Evolutionary conservation across 2,329 filamentous ascomycete species (phyloP).

Genomic region (Botrytis hyacinthi): DNA sequence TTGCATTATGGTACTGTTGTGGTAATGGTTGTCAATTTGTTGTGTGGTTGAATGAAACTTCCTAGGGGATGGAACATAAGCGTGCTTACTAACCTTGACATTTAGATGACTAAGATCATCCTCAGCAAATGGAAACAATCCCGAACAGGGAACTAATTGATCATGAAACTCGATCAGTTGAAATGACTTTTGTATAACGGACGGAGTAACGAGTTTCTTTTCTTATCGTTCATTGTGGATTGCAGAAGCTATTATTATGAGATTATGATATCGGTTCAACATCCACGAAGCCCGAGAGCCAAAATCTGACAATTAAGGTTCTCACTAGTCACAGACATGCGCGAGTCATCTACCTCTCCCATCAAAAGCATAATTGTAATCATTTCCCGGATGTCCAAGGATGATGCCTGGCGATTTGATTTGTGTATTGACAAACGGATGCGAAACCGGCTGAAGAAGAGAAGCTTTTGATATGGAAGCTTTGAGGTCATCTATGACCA

Average conservation of each 20-base stretch:
- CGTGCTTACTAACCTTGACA: neutral
- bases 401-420: neutral
- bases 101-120: neutral
- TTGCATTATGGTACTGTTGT: neutral
- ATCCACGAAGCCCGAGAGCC: constrained; percentile 23
- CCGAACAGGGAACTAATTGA: neutral
- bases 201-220: neutral
- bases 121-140: neutral
- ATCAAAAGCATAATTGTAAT: neutral
- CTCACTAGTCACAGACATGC: neutral
- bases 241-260: constrained; percentile 22
- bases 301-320: neutral
- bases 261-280: constrained; percentile 24
- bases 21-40: neutral
- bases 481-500: neutral
- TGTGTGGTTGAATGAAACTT: neutral
- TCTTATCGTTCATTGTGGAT: constrained; percentile 22
- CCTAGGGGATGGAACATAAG: neutral
- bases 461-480: neutral
- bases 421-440: neutral
- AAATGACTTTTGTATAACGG: neutral
- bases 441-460: neutral
- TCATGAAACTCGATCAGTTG: neutral
- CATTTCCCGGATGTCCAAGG: neutral
- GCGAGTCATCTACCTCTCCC: neutral